Percentiles rank a stretch among this genome's conserved stretches.
phyloP scores from a whole-genome alignment of 139 green algal species.

The Desmodesmus armatus region DNA sequence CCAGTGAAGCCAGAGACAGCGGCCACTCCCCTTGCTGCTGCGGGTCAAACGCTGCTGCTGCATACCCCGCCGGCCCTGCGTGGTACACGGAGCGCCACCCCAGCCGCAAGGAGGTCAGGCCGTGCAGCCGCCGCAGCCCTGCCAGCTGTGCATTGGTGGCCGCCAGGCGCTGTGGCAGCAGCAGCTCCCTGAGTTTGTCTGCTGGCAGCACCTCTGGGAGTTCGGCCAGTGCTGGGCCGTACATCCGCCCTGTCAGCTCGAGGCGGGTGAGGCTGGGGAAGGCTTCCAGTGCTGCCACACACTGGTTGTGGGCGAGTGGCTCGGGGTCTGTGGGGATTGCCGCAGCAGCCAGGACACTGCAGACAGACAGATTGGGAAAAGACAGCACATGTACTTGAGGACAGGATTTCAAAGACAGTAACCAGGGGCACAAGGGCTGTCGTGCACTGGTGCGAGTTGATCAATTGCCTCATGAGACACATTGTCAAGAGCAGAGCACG shows the following conservation, averaged over 20 bases:
- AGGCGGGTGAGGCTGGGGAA: not conserved
- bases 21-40: not conserved
- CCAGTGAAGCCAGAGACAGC: not conserved
- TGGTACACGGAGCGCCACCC: slow-evolving; percentile 15
- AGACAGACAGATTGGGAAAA: not conserved
- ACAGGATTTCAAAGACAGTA: not conserved
- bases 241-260: not conserved
- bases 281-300: not conserved
- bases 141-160: not conserved
- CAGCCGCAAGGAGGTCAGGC: not conserved
- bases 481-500: not conserved
- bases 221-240: not conserved
- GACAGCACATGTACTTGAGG: not conserved
- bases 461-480: slow-evolving; percentile 2
- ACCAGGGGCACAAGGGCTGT: not conserved
- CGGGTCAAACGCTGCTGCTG: not conserved
- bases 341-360: not conserved
- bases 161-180: slow-evolving; percentile 29
- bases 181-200: not conserved
- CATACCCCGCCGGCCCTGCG: not conserved
- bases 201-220: not conserved
- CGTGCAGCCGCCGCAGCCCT: not conserved
- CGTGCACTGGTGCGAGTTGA: not conserved
- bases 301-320: too few relatives aligned
- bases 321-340: too few relatives aligned